Evolutionary conservation across 371 early-diverging fungal species (phyloP), one percentile per base, ranked within the genome.

Genomic region (Lichtheimia corymbifera): DNA sequence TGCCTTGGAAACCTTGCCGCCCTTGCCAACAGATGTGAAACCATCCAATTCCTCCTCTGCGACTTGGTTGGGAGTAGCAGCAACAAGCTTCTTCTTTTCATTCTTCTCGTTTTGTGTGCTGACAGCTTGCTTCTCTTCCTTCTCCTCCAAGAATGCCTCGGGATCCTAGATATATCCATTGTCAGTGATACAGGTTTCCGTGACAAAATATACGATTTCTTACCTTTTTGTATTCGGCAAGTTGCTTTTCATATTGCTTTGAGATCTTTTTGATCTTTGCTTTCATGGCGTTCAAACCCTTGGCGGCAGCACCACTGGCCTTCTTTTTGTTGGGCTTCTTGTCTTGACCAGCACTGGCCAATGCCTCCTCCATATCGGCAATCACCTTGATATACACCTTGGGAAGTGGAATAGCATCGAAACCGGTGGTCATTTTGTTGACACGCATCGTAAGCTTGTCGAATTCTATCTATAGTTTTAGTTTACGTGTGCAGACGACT

Each of bases 231-330:
- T 88, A 95, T 64, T 80, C 85, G 51, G 83, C 81, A 45, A 97
- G 85, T 58, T 86, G 82, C 7, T 72, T 73, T 66, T 93, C 92
- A 59, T 85, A 88, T 51, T 77, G 68, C 79, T 93, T 95, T 73
- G 83, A 85, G 78, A 89, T 83, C 86, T 97, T 96, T 78, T 88
- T 90, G 69, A 96, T 65, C 74, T 93, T 93, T 73, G 94, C 94
- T 84, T 92, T 94, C 86, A 96, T 87, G 58, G 90, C 85, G 73
- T 89, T 96, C 76, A 95, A 76, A 15, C 95, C 92, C 70, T 93
- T 93, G 51, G 89, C 85, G 54, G 91, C 88, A 55, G 82, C 79
- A 27, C 91, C 80, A 70, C 87, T 93, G 85, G 93, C 90, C 84
- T 93, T 95, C 80, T 91, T 93, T 56, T 83, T 76, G 6, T 79